Percentiles rank a stretch among this genome's conserved stretches.
Evolutionary conservation across 495 filamentous ascomycete genomes (phyloP).

Genomic region (Ascodesmis nigricans): DNA sequence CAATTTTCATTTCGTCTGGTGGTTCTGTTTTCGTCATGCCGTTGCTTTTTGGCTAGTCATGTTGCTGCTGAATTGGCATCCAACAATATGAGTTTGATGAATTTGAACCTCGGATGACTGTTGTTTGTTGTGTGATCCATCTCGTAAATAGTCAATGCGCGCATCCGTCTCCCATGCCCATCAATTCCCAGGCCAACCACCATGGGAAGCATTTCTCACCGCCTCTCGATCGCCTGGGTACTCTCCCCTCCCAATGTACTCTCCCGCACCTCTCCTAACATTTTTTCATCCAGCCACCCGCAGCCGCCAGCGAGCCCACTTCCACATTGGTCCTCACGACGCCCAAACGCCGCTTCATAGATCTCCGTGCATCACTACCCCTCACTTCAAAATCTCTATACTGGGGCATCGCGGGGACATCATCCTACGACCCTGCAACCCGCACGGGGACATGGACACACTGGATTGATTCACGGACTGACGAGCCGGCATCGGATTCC

Average conservation of each 20-base stretch:
- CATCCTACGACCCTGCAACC: slow-evolving; percentile 5
- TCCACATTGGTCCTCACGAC: slow-evolving; percentile 17
- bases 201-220: slow-evolving; percentile 14
- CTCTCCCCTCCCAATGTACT: background rate
- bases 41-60: too few relatives aligned
- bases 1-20: too few relatives aligned
- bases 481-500: slow-evolving; percentile 5
- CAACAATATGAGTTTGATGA: too few relatives aligned
- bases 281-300: slow-evolving; percentile 4
- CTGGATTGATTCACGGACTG: slow-evolving; percentile 13
- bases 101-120: too few relatives aligned
- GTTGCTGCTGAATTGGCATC: too few relatives aligned
- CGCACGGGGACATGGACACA: slow-evolving; percentile 13
- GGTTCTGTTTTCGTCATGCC: too few relatives aligned
- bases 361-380: slow-evolving; percentile 10
- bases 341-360: slow-evolving; percentile 13
- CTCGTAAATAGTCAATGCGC: too few relatives aligned
- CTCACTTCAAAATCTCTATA: slow-evolving; percentile 8
- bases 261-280: slow-evolving; percentile 1
- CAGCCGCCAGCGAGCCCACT: slow-evolving; percentile 10
- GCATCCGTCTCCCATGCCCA: too few relatives aligned
- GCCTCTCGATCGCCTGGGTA: slow-evolving; percentile 19
- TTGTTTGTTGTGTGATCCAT: too few relatives aligned
- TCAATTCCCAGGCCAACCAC: too few relatives aligned
- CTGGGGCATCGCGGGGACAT: slow-evolving; percentile 15